Conservation (phyloP, 225 moss, liverwort and hornwort species). For the Polytrichum commune region DNA sequence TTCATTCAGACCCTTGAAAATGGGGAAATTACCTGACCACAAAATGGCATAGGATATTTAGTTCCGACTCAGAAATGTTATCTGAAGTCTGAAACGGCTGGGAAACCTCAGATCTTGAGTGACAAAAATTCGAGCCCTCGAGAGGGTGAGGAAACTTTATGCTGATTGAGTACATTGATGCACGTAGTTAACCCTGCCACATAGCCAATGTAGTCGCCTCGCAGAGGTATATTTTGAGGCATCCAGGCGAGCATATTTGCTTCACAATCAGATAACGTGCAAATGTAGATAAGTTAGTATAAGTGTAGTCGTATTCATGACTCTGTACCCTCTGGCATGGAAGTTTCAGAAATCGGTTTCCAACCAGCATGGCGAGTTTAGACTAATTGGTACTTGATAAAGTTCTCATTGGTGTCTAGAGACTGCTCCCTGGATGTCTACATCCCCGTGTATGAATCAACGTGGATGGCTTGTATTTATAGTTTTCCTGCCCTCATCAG, state of each 20-base stretch:
- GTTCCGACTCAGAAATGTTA: constrained; percentile 33
- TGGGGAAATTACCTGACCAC: constrained; percentile 20
- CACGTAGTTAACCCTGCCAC: neutral
- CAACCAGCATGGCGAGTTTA: too few species aligned
- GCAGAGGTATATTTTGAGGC: neutral
- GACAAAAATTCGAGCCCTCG: constrained; percentile 34
- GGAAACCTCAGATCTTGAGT: constrained; percentile 30
- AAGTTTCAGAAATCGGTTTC: neutral
- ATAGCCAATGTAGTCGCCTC: neutral
- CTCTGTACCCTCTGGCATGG: constrained; percentile 3
- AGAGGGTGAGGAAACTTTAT: constrained; percentile 35
- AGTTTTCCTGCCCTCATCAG: too few species aligned
- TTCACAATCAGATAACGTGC: neutral
- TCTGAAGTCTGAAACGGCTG: constrained; percentile 29
- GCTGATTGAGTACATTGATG: constrained; percentile 3
- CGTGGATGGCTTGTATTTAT: too few species aligned
- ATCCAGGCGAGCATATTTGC: neutral
- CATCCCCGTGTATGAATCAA: too few species aligned
- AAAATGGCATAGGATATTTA: constrained; percentile 31
- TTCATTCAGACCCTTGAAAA: constrained; percentile 22
- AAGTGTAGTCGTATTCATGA: neutral
- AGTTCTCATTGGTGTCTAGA: too few species aligned
- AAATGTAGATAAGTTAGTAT: constrained; percentile 1
- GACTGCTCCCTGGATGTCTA: too few species aligned
- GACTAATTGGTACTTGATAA: too few species aligned